These are phyloP conservation scores for Candida stauntonica DNA, from an alignment of 805 yeast species.

Conservation along the genomic window DNA sequence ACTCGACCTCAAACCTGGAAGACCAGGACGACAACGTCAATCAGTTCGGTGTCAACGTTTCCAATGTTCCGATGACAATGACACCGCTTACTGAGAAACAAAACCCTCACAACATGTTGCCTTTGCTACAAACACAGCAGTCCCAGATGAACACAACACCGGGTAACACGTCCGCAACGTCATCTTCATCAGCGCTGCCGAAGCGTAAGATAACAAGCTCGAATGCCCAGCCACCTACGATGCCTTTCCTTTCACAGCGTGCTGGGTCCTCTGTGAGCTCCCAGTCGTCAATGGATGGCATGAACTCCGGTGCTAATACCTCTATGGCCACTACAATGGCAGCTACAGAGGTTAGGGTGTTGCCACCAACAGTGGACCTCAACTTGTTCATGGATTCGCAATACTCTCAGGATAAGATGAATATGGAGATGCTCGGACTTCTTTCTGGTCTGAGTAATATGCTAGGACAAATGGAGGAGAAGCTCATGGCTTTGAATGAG, in stretches of 20 bases:
- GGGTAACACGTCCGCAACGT: not conserved
- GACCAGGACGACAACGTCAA: conserved; percentile 44
- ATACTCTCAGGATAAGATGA: conserved; percentile 22
- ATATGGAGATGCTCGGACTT: conserved; percentile 25
- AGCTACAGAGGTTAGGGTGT: conserved; percentile 5
- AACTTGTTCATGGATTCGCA: conserved; percentile 23
- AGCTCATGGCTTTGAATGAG: conserved; percentile 21
- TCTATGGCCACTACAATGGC: conserved; percentile 9
- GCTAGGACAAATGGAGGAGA: conserved; percentile 31
- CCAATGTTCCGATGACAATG: conserved; percentile 59
- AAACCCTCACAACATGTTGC: conserved; percentile 4
- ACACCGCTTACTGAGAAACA: conserved; percentile 71
- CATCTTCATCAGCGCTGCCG: conserved; percentile 5
- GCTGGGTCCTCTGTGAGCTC: conserved; percentile 14
- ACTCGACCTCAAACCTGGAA: conserved; percentile 33
- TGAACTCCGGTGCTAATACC: conserved; percentile 5
- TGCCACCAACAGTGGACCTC: conserved; percentile 16
- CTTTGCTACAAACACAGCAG: not conserved
- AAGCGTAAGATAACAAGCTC: conserved; percentile 13
- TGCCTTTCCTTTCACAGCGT: conserved; percentile 18
- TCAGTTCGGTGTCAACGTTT: conserved; percentile 62
- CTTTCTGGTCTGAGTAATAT: conserved; percentile 20
- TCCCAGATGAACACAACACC: not conserved
- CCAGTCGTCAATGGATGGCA: conserved; percentile 14
- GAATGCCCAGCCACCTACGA: conserved; percentile 10